Base-by-base conservation (phyloP, 1,139 yeast genomes). In the Debaryomyces sp. region DNA sequence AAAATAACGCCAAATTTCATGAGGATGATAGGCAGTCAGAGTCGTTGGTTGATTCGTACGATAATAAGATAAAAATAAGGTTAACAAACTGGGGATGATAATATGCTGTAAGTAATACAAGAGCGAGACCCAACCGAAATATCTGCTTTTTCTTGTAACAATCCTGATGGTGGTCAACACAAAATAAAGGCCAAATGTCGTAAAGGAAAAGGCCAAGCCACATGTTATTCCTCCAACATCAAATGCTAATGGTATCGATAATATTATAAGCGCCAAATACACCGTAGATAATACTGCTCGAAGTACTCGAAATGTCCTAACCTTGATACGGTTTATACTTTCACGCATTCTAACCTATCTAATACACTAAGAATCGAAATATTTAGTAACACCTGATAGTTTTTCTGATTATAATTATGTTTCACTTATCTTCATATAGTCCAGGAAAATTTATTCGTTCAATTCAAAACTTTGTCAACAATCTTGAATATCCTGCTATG, bases 211-310 rank as follows among this genome's bases (percentile, higher is more conserved):
- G 15, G 96, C 83, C 55, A 94, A 71, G 0, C 99, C 99, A 68
- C 98, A 92, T 48, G 83, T 79, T 27, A 86, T 79, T 1, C 98
- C 98, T 13, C 98, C 98, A 30, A 90, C 87, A 62, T 92, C 97
- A 68, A 94, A 94, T n/a, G 97, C 90, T 54, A 94, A 77, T 5
- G 98, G 98, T 15, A 94, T 87, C 1, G 97, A 88, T 33, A 92
- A 75, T 41, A 94, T 81, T 21, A 90, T 83, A 44, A 90, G 79
- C 13, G 82, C 70, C 48, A 90, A 75, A 62, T 87, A 86, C 35
- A 83, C 64, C 3, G 84, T 67, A 2, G 89, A 82, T 49, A 84
- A 72, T 22, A 80, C 45, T 46, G 66, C 69, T 49, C 74, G 54
- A 15, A 62, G 48, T 39, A 59, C 53, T 46, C 61, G 58, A 29